Evolutionary conservation across 73 alveolate species (phyloP).

Genomic region (Stentor roeselii): DNA sequence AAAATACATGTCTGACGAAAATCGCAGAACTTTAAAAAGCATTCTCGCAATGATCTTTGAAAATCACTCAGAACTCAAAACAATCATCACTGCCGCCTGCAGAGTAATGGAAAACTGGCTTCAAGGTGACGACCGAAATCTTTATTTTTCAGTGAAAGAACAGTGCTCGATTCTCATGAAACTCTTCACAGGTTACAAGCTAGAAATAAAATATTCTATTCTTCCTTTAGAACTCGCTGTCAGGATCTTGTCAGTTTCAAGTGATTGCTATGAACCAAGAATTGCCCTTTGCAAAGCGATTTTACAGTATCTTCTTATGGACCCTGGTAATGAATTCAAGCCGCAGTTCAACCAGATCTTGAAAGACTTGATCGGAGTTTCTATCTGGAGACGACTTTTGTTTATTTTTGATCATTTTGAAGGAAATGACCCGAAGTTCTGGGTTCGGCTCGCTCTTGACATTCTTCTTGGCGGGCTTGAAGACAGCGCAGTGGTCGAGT

Average conservation of each 20-base stretch:
- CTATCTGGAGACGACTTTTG: slow-evolving; percentile 4
- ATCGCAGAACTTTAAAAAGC: background rate
- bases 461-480: background rate
- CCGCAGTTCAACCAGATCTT: background rate
- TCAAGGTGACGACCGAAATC: background rate
- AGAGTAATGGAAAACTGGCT: slow-evolving; percentile 15
- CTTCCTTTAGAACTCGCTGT: background rate
- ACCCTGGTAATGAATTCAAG: background rate
- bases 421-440: background rate
- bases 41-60: background rate
- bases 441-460: background rate
- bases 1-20: background rate
- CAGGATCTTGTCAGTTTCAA: background rate
- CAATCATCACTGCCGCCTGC: background rate
- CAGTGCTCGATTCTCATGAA: slow-evolving; percentile 24
- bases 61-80: background rate
- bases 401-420: slow-evolving; percentile 7
- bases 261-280: background rate
- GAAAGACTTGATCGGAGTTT: background rate
- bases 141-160: background rate
- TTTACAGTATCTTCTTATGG: slow-evolving; percentile 2
- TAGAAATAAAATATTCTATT: background rate
- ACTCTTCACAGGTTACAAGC: background rate
- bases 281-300: slow-evolving; percentile 17
- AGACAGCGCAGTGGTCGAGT: slow-evolving; percentile 3